Base-by-base conservation (phyloP, 257 asterid genomes). In the Solanum gandarillasii region DNA sequence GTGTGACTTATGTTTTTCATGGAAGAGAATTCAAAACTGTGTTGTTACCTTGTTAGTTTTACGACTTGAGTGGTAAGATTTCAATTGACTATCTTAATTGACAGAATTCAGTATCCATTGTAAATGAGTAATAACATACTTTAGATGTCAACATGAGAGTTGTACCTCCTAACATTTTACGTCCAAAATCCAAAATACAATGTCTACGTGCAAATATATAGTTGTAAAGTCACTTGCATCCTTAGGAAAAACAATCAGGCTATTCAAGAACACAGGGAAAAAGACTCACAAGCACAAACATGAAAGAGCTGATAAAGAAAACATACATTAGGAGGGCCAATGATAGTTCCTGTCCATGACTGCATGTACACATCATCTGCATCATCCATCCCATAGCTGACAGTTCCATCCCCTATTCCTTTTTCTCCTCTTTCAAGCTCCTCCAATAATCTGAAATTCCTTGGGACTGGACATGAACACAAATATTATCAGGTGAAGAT, bases 351-450 rank as follows among this genome's bases (percentile, higher is more conserved):
- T 4, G 98, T 95, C 98, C 98, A 95, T 14, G 98, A 95, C 86
- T 94, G 95, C 98, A 95, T 94, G 94, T 88, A 94, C 41, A 95
- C 92, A 87, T 95, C 98, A 88, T 95, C 98, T 2, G 96, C 94
- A 84, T 93, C 98, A 84, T 95, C 98, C 98, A 95, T 95, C 52
- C 98, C 98, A 29, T 94, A 95, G 93, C 98, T 95, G 85, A 95
- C 98, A 31, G 96, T 95, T 91, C 98, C 98, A 93, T 95, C 95
- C 70, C 98, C 98, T 87, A 95, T 93, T 87, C 98, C 98, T 91
- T 95, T 95, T 92, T 95, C 98, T 85, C 96, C 98, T 87, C 98
- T 93, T 92, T 95, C 98, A 85, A 95, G 95, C 92, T 95, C 98
- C 83, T 95, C 98, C 91, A 95, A 91, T 91, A 95, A 92, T 79